Conservation (phyloP, 805 yeast species). For the Yarrowia bubula region DNA sequence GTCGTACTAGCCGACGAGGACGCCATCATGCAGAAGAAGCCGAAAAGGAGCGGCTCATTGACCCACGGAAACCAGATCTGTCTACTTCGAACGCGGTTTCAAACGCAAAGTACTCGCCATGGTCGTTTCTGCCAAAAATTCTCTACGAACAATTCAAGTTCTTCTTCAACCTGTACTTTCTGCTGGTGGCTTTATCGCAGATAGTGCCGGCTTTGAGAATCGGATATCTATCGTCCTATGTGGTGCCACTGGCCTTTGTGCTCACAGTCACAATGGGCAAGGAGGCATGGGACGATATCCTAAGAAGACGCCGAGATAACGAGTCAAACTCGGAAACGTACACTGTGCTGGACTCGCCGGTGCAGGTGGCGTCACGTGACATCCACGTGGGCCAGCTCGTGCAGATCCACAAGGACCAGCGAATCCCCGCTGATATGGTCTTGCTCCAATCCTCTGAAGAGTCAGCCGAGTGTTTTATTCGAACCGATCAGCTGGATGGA, state of each 20-base stretch:
- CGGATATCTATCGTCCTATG: constrained; percentile 88
- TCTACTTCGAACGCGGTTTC: constrained; percentile 74
- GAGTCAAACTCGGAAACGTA: constrained; percentile 85
- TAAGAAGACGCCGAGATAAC: constrained; percentile 81
- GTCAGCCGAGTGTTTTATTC: constrained; percentile 83
- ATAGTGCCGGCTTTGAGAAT: constrained; percentile 84
- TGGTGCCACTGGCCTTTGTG: constrained; percentile 93
- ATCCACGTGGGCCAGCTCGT: constrained; percentile 86
- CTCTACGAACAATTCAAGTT: constrained; percentile 95
- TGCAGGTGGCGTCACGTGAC: constrained; percentile 52
- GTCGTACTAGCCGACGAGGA: background rate
- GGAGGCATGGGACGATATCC: constrained; percentile 92
- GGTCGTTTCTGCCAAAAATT: constrained; percentile 83
- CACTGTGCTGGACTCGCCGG: constrained; percentile 53
- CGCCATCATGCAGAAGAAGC: background rate
- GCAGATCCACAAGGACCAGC: constrained; percentile 68
- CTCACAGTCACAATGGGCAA: constrained; percentile 89
- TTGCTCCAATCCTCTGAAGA: constrained; percentile 77
- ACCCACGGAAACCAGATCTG: constrained; percentile 29
- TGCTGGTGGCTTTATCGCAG: constrained; percentile 92
- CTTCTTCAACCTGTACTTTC: constrained; percentile 88
- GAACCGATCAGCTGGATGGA: constrained; percentile 97
- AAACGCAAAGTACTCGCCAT: constrained; percentile 88
- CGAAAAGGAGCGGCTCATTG: constrained; percentile 11
- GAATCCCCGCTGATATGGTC: constrained; percentile 93